Percentiles rank a stretch among this genome's conserved stretches.
Evolutionary conservation across 768 basidiomycete species (phyloP).

Genomic region (Lepiota venenata): DNA sequence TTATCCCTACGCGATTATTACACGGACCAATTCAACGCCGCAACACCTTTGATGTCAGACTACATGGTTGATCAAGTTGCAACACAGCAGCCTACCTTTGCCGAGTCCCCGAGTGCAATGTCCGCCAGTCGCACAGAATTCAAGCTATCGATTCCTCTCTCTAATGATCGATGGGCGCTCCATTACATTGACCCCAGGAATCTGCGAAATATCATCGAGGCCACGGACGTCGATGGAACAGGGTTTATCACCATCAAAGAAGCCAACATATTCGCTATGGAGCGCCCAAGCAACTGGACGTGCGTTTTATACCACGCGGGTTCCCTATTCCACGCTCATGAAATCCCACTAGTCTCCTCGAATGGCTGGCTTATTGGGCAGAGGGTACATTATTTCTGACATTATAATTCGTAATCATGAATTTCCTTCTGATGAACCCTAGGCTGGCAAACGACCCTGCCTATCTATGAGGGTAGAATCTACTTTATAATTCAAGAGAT

Average conservation of each 20-base stretch:
- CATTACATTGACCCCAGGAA: conserved; percentile 28
- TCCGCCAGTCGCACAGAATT: conserved; percentile 5
- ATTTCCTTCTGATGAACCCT: background rate
- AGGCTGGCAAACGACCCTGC: conserved; percentile 17
- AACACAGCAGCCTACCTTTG: background rate
- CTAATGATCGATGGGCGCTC: conserved; percentile 27
- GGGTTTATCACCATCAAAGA: conserved; percentile 34
- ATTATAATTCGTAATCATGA: background rate
- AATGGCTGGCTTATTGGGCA: conserved; percentile 26
- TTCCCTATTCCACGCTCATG: background rate
- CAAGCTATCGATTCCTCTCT: no score
- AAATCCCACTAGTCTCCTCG: conserved; percentile 14
- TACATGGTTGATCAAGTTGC: background rate
- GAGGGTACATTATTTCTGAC: conserved; percentile 12
- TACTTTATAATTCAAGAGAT: conserved; percentile 16
- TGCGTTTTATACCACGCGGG: background rate
- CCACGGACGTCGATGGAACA: conserved; percentile 37
- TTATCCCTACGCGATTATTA: conserved; percentile 38
- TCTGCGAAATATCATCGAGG: conserved; percentile 33
- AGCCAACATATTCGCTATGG: conserved; percentile 28
- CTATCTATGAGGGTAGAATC: conserved; percentile 15
- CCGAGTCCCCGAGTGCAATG: no score
- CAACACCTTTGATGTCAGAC: background rate
- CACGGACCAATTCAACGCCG: conserved; percentile 18
- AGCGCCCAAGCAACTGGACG: conserved; percentile 28